phyloP scores from a whole-genome alignment of 345 rosid species.

The Gossypium turneri region DNA sequence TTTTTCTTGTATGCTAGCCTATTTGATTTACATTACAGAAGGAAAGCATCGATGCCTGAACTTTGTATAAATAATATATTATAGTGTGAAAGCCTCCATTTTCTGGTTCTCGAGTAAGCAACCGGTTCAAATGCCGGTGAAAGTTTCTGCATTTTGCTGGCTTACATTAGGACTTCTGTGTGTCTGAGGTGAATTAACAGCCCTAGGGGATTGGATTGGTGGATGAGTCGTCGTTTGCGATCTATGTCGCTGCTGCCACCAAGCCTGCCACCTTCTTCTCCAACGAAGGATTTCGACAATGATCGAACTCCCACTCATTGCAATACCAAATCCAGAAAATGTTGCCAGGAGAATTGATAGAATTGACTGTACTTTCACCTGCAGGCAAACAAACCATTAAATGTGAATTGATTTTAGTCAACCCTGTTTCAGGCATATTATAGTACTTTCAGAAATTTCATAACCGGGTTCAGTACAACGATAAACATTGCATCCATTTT shows the following conservation, averaged over 20 bases:
- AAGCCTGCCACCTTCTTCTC: conserved; percentile 53
- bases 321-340: conserved; percentile 77
- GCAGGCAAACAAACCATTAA: conserved; percentile 8
- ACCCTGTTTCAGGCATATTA: not conserved
- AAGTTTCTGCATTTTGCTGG: conserved; percentile 21
- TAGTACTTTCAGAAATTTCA: not conserved
- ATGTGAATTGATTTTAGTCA: not conserved
- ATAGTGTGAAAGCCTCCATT: not conserved
- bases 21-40: conserved; percentile 9
- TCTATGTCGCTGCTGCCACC: conserved; percentile 22
- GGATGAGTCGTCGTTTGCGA: conserved; percentile 26
- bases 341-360: conserved; percentile 74
- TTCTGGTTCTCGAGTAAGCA: not conserved
- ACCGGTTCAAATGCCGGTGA: conserved; percentile 14
- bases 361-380: conserved; percentile 72
- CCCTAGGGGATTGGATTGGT: conserved; percentile 33
- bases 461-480: not conserved
- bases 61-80: not conserved
- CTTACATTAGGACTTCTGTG: conserved; percentile 7
- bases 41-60: not conserved
- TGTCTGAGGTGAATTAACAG: conserved; percentile 15
- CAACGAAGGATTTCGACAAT: conserved; percentile 74
- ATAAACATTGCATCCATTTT: not conserved
- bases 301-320: conserved; percentile 79
- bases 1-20: conserved; percentile 3